Conservation (phyloP, 352 stramenopile species). For the Phytophthora europaea region DNA sequence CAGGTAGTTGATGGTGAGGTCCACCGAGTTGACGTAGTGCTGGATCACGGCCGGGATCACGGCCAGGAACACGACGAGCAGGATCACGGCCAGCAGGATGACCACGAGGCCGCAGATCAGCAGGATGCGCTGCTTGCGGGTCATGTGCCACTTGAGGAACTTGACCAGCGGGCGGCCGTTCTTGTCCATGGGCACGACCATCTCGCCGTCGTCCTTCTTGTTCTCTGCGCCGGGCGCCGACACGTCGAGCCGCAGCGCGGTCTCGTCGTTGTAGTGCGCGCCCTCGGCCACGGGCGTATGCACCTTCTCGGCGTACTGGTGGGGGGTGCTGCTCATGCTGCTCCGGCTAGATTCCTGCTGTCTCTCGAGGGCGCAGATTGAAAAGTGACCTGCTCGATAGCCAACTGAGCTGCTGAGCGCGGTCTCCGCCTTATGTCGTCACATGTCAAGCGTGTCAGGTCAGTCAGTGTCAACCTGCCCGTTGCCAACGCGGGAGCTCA, state of each 20-base stretch:
- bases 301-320: conserved; percentile 29
- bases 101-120: conserved; percentile 54
- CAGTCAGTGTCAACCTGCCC: conserved; percentile 5
- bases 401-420: conserved; percentile 1
- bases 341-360: not conserved
- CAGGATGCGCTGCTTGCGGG: conserved; percentile 59
- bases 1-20: conserved; percentile 72
- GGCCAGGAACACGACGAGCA: conserved; percentile 76
- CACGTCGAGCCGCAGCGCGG: conserved; percentile 38
- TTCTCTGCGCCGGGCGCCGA: conserved; percentile 34
- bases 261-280: conserved; percentile 41
- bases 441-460: conserved; percentile 15
- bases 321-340: conserved; percentile 32
- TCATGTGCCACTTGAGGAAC: conserved; percentile 68
- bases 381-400: conserved; percentile 25
- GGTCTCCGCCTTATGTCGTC: conserved; percentile 20
- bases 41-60: conserved; percentile 71
- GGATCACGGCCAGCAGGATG: conserved; percentile 49
- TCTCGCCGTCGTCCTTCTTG: conserved; percentile 48
- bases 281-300: conserved; percentile 35
- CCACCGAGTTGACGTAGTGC: conserved; percentile 64
- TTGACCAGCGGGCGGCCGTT: conserved; percentile 39
- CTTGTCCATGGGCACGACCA: conserved; percentile 25
- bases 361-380: conserved; percentile 19
- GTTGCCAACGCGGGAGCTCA: conserved; percentile 3